Evolutionary conservation across 2,329 filamentous ascomycete species (phyloP).

Genomic region (Stenocarpella maydis): DNA sequence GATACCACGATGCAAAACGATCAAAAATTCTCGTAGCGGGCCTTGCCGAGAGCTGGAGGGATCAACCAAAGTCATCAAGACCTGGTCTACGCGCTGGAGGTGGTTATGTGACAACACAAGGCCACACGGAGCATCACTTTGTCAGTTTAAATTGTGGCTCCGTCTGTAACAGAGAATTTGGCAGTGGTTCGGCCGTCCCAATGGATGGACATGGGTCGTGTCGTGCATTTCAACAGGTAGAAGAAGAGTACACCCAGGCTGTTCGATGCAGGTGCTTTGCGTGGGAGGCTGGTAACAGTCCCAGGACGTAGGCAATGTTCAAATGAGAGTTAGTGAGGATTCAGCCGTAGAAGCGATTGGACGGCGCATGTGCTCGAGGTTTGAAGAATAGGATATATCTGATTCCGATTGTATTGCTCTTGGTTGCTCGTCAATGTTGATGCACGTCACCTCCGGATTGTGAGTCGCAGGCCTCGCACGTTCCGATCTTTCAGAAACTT

Average conservation of each 20-base stretch:
- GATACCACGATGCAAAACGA: neutral
- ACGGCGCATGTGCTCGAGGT: no score
- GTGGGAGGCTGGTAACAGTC: neutral
- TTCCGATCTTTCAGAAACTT: neutral
- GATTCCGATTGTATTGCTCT: no score
- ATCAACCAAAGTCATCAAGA: neutral
- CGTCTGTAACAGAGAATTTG: neutral
- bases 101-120: neutral
- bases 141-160: neutral
- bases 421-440: no score
- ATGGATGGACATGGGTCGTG: neutral
- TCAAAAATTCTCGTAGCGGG: no score
- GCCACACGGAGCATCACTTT: neutral
- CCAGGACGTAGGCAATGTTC: neutral
- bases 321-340: neutral
- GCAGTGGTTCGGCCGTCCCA: neutral
- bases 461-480: neutral
- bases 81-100: neutral
- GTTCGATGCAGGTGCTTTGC: neutral
- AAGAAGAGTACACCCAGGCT: neutral
- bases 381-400: no score
- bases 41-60: no score
- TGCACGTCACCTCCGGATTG: no score
- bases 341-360: no score
- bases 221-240: neutral